A percentile compares a stretch with the other conserved stretches of the same genome.
Evolutionary conservation across 2,329 filamentous ascomycete species (phyloP).

Genomic region (Trichoderma semiorbis): DNA sequence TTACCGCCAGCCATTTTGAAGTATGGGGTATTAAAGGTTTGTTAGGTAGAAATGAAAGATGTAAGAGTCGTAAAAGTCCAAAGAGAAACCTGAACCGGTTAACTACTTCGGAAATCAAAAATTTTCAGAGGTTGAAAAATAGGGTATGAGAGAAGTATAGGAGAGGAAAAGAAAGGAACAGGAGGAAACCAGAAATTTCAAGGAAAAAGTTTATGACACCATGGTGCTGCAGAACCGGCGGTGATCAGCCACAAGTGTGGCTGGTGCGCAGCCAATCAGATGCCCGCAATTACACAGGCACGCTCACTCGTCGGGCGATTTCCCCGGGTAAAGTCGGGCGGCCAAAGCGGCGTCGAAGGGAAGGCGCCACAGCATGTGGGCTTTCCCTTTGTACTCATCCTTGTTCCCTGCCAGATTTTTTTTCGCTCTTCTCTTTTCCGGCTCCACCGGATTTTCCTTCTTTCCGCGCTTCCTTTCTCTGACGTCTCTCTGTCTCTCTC

Average conservation of each 20-base stretch:
- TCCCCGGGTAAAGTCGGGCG: slow-evolving; percentile 37
- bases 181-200: slow-evolving; percentile 18
- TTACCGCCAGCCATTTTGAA: slow-evolving; percentile 47
- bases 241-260: slow-evolving; percentile 30
- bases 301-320: slow-evolving; percentile 19
- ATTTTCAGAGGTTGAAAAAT: slow-evolving; percentile 2
- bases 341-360: not conserved
- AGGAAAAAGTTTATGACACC: slow-evolving; percentile 40
- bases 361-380: not conserved
- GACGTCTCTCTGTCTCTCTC: too few species aligned
- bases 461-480: not conserved
- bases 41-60: not conserved
- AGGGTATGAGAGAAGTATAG: slow-evolving; percentile 21
- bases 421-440: not conserved
- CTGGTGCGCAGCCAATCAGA: slow-evolving; percentile 36
- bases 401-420: not conserved
- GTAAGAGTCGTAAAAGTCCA: slow-evolving; percentile 17
- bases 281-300: slow-evolving; percentile 32
- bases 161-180: slow-evolving; percentile 16
- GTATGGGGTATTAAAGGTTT: slow-evolving; percentile 21
- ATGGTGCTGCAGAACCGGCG: slow-evolving; percentile 26
- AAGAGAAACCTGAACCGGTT: slow-evolving; percentile 13
- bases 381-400: not conserved
- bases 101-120: slow-evolving; percentile 20
- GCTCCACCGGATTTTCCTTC: slow-evolving; percentile 15